phyloP scores from a whole-genome alignment of 2,329 filamentous ascomycete species.

The Orbilia blumenaviensis region DNA sequence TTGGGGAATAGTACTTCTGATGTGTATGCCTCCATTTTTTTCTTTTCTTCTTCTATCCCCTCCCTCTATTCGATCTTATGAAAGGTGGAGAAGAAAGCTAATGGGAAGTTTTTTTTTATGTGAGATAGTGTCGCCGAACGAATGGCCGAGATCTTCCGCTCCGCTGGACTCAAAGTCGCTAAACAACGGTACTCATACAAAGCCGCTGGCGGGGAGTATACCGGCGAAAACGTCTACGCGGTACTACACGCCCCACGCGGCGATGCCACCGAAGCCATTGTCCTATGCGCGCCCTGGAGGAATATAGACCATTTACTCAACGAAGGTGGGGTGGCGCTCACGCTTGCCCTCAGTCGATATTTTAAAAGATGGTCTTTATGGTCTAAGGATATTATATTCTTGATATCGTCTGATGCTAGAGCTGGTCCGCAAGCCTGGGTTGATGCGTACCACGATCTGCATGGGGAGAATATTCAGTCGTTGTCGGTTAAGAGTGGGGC shows the following conservation, averaged over 20 bases:
- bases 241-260: conserved; percentile 92
- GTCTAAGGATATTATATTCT: conserved; percentile 97
- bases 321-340: conserved; percentile 83
- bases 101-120: conserved; percentile 55
- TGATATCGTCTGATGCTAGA: conserved; percentile 87
- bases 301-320: conserved; percentile 83
- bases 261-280: conserved; percentile 96
- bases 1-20: conserved; percentile 64
- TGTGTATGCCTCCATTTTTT: conserved; percentile 41
- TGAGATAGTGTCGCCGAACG: conserved; percentile 70
- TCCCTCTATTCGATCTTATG: no score
- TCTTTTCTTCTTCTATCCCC: no score
- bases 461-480: conserved; percentile 76
- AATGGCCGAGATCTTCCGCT: conserved; percentile 77
- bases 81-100: conserved; percentile 39
- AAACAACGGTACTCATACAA: conserved; percentile 87
- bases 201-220: conserved; percentile 76
- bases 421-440: conserved; percentile 96
- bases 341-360: conserved; percentile 87
- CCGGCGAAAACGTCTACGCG: conserved; percentile 90
- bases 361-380: conserved; percentile 98
- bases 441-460: conserved; percentile 93
- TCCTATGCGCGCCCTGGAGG: conserved; percentile 86
- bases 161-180: conserved; percentile 84
- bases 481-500: conserved; percentile 91